Percentiles rank a stretch among this genome's conserved stretches.
phyloP scores from a whole-genome alignment of 176 grass and related monocot genomes.

The Ananas comosus region DNA sequence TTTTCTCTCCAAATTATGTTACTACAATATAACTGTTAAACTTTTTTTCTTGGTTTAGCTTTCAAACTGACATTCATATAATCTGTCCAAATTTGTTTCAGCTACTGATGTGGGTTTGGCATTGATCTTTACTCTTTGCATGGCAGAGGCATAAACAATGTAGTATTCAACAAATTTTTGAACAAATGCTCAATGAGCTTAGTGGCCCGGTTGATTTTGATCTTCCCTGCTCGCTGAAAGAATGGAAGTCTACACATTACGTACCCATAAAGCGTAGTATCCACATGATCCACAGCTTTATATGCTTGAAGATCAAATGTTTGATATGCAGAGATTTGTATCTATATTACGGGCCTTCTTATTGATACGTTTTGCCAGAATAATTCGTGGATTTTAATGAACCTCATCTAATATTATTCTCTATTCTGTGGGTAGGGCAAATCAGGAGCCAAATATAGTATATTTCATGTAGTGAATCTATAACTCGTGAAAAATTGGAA shows the following conservation, averaged over 20 bases:
- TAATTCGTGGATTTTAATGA: too few species aligned
- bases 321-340: too few species aligned
- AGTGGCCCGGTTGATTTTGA: slow-evolving; percentile 35
- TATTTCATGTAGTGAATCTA: not conserved
- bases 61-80: not conserved
- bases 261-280: slow-evolving; percentile 54
- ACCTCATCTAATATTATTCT: too few species aligned
- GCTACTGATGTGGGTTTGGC: not conserved
- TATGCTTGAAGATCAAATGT: not conserved
- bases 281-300: slow-evolving; percentile 12
- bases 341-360: too few species aligned
- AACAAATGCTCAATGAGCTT: slow-evolving; percentile 27
- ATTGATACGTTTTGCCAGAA: too few species aligned
- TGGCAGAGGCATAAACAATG: slow-evolving; percentile 19
- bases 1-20: too few species aligned
- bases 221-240: slow-evolving; percentile 24
- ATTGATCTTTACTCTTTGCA: slow-evolving; percentile 14
- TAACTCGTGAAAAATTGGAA: not conserved
- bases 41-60: too few species aligned
- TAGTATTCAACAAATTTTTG: slow-evolving; percentile 22
- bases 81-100: not conserved
- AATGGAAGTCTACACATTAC: slow-evolving; percentile 37
- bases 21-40: too few species aligned
- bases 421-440: not conserved
- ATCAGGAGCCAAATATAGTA: not conserved